Base-by-base conservation (phyloP, 768 basidiomycete genomes). In the Agaricus blazei region DNA sequence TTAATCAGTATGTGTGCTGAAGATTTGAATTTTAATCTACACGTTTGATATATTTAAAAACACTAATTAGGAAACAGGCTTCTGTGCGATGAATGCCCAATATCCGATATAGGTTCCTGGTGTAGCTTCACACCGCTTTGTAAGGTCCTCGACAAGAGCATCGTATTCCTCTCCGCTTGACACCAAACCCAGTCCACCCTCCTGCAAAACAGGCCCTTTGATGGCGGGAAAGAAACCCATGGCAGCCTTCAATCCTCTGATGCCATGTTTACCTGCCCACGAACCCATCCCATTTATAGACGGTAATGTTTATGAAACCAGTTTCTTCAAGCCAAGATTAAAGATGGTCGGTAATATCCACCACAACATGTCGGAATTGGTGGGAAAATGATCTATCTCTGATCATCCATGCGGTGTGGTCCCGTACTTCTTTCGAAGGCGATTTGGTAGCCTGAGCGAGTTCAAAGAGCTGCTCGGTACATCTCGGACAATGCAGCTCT, bases 341-440 rank as follows among this genome's bases (percentile, higher is more conserved):
- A 9, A 59, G 49, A 2, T 59, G 58, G 14, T 55, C 26, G 4
- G 34, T 23, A 29, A 59, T 55, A 48, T 59, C 54, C 4, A 59
- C 19, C n/a, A 49, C 44, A 19, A 59, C 37, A 2, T 46, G 27
- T 14, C 58, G 48, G 15, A 50, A 36, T 8, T 55, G 50, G 15
- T 38, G 28, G 6, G 26, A 36, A 5, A 51, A 15, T n/a, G n/a
- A n/a, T 23, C 37, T 52, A 41, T 59, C 37, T 12, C 54, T 49
- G 11, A 51, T 40, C 9, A 40, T 29, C 28, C 55, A 47, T 4
- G 34, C 49, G 26, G 38, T 48, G 15, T 54, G 53, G 5, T 47
- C 15, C 8, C 6, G 11, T 2, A 54, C 11, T 2, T 44, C 53
- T 7, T 54, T 36, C 8, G 23, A 38, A n/a, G n/a, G n/a, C n/a